Base-by-base conservation (phyloP, 306 rosid species). In the Arachis stenosperma region DNA sequence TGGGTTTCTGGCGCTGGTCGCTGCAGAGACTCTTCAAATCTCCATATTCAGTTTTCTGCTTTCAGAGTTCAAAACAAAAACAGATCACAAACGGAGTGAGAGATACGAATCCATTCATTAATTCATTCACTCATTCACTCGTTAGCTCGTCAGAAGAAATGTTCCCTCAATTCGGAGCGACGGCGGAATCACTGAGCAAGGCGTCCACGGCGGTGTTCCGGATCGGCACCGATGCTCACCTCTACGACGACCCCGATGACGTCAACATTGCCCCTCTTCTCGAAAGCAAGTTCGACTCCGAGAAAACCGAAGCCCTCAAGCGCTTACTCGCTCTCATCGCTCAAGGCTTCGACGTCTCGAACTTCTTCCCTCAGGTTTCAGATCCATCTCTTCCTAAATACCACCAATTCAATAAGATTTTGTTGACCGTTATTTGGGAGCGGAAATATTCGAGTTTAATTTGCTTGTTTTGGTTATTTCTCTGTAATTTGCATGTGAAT, bases 181-280 rank as follows among this genome's bases (percentile, higher is more conserved):
- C 99, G 69, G 93, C 98, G 67, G 98, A 91, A 36, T 84, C 96
- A 48, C 86, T 91, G 79, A 95, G 92, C 81, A 91, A 91, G 78
- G 99, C 98, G n/a, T 95, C 98, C 13, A 87, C 99, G 57, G 78
- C 88, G 73, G 92, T 95, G 81, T 88, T 90, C 81, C 91, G 98
- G 75, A 91, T 95, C 88, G 98, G 99, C 12, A 89, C 99, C n/a
- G 99, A 95, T 74, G 98, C 99, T 2, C 98, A 91, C 80, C 98
- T 95, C 74, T 95, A 95, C 92, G 98, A 95, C 82, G 99, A 95
- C 29, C 99, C 99, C 29, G 97, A 91, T 5, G 97, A 95, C 30
- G 99, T 86, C 54, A 91, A 67, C 82, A 95, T 95, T 69, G 88
- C 87, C 39, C 87, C 93, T 17, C 86, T 91, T 27, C 93, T 95